Evolutionary conservation across 1,284 basidiomycete genomes (phyloP).

Genomic region (Apiotrichum veenhuisii): DNA sequence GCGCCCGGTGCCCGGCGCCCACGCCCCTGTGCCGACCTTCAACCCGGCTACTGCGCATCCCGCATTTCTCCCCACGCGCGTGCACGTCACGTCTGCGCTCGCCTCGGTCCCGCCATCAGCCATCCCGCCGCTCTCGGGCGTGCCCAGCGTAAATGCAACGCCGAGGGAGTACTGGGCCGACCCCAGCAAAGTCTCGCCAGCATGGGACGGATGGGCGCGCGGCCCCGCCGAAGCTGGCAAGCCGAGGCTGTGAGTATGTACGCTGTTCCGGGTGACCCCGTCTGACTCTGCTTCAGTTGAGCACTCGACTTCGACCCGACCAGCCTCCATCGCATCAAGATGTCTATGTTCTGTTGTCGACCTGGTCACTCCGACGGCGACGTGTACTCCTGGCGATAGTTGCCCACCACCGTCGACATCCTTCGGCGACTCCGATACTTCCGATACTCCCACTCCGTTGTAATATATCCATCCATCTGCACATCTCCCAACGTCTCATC

Average conservation of each 20-base stretch:
- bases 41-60: constrained; percentile 14
- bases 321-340: too few relatives aligned
- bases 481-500: neutral
- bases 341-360: neutral
- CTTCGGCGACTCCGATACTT: neutral
- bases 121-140: neutral
- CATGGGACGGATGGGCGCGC: constrained; percentile 20
- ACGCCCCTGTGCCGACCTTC: neutral
- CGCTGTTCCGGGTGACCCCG: too few relatives aligned
- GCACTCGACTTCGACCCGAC: too few relatives aligned
- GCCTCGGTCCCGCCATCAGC: neutral
- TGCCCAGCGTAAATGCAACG: neutral
- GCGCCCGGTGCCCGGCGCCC: neutral
- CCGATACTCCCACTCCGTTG: too few relatives aligned
- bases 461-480: neutral
- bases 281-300: too few relatives aligned
- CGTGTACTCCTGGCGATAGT: neutral
- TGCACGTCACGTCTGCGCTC: constrained; percentile 10
- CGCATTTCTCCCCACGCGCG: constrained; percentile 17
- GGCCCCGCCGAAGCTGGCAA: constrained; percentile 14
- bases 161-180: constrained; percentile 9
- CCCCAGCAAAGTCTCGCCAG: constrained; percentile 16
- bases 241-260: constrained; percentile 4
- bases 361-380: neutral
- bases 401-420: neutral